Base-by-base conservation (phyloP, 306 rosid genomes). In the Sicyos edulis region DNA sequence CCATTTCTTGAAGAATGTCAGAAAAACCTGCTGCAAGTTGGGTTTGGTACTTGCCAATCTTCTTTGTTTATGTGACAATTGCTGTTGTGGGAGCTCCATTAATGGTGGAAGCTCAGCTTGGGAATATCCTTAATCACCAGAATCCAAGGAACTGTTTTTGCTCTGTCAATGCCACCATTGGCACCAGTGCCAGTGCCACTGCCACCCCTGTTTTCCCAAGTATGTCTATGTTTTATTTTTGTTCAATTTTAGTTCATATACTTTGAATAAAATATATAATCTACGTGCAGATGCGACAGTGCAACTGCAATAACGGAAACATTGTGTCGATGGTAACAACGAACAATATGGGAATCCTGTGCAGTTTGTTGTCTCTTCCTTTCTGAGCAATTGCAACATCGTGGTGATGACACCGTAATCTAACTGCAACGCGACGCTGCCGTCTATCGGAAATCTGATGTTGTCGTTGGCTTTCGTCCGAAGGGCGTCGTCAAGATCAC, bases 171-270 rank as follows among this genome's bases (percentile, higher is more conserved):
- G 83, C 77, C 54, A 20, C 26, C 50, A 67, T 74, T 14, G 76
- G 74, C 32, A 69, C 7, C 71, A 78, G 59, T 50, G 80, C 75
- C 63, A 45, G n/a, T n/a, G n/a, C n/a, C n/a, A n/a, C 76, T 40
- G n/a, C 78, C 12, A 76, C 74, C 20, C 85, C 81, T 9, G 70
- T 54, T 58, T 84, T 84, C 56, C 51, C 83, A 7, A 79, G 85
- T 84, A 78, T 62, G 75, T 4, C 12, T 84, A 78, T 62, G 75
- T 4, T 8, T 1, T 26, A 2, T 60, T 60, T 1, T 29, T 29
- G 32, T 29, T 29, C 32, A 29, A 29, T 29, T 29, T 29, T 29
- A 29, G 32, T 29, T 29, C 32, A 29, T 29, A 29, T 29, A 29
- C 32, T 29, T 29, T 29, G 1, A 29, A 29, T 29, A 29, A 29